Conservation (phyloP, 2,329 filamentous ascomycete species). For the Lomentospora prolificans region DNA sequence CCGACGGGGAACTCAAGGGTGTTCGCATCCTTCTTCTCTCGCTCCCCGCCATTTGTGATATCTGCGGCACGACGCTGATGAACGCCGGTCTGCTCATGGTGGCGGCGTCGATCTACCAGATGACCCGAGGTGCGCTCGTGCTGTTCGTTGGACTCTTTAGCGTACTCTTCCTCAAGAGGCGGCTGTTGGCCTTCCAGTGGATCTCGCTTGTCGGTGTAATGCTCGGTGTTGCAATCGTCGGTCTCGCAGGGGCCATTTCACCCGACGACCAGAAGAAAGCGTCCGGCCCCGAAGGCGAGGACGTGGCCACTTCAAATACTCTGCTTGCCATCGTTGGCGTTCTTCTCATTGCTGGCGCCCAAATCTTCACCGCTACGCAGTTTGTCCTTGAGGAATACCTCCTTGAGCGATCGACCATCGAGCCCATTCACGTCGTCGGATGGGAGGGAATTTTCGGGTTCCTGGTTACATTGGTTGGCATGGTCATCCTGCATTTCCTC, state of each 20-base stretch:
- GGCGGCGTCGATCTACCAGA: slow-evolving; percentile 94
- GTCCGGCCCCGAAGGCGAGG: slow-evolving; percentile 23
- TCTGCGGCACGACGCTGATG: slow-evolving; percentile 92
- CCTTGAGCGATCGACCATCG: slow-evolving; percentile 52
- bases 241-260: slow-evolving; percentile 76
- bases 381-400: slow-evolving; percentile 96
- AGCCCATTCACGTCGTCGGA: slow-evolving; percentile 83
- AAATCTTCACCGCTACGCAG: slow-evolving; percentile 94
- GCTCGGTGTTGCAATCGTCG: slow-evolving; percentile 77
- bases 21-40: slow-evolving; percentile 66
- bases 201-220: slow-evolving; percentile 79
- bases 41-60: slow-evolving; percentile 85
- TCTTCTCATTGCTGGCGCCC: slow-evolving; percentile 80
- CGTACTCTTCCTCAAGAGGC: slow-evolving; percentile 76
- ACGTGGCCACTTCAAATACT: slow-evolving; percentile 27
- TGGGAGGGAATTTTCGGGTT: slow-evolving; percentile 97
- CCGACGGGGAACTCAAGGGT: slow-evolving; percentile 52
- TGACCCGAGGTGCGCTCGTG: slow-evolving; percentile 91
- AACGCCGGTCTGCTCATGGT: slow-evolving; percentile 91
- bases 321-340: slow-evolving; percentile 71
- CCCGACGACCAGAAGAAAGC: slow-evolving; percentile 49
- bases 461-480: slow-evolving; percentile 63
- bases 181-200: slow-evolving; percentile 86
- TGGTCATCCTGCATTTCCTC: slow-evolving; percentile 68
- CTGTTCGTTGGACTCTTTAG: slow-evolving; percentile 95